Conservation (phyloP, 2,329 filamentous ascomycete species). For the Fusarium marasasianum region DNA sequence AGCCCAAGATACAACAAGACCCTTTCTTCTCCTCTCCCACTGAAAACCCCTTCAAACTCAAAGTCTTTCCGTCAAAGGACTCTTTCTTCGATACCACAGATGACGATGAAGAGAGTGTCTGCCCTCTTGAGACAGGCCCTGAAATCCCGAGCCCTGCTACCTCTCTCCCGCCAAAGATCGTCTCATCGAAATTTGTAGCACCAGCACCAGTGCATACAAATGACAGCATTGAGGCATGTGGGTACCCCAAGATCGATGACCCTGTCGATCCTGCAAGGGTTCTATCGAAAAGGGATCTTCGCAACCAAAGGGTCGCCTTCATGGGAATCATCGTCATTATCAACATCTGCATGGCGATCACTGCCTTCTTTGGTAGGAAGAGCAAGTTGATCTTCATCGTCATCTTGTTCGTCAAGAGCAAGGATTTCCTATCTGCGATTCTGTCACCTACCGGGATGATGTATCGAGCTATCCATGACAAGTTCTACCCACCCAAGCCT, state of each 20-base stretch:
- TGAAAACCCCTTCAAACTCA: not conserved
- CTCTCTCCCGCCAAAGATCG: not conserved
- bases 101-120: not conserved
- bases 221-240: constrained; percentile 23
- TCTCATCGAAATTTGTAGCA: not conserved
- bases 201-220: not conserved
- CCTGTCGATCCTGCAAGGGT: constrained; percentile 28
- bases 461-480: not conserved
- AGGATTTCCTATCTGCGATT: constrained; percentile 32
- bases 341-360: constrained; percentile 28
- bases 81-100: not conserved
- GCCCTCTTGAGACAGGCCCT: not conserved
- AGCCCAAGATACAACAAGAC: not conserved
- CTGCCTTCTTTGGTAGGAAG: constrained; percentile 29
- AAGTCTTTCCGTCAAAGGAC: not conserved
- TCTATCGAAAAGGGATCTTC: constrained; percentile 17
- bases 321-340: constrained; percentile 23
- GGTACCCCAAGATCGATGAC: constrained; percentile 28
- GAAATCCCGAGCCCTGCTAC: not conserved
- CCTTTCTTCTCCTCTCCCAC: not conserved
- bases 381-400: constrained; percentile 26
- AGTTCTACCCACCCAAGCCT: constrained; percentile 5
- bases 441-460: constrained; percentile 27
- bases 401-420: constrained; percentile 36
- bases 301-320: constrained; percentile 28